Percentiles rank a stretch among this genome's conserved stretches.
These are phyloP conservation scores for Penicillium paradoxum DNA, from an alignment of 495 filamentous ascomycete genomes.

Conservation along the genomic window DNA sequence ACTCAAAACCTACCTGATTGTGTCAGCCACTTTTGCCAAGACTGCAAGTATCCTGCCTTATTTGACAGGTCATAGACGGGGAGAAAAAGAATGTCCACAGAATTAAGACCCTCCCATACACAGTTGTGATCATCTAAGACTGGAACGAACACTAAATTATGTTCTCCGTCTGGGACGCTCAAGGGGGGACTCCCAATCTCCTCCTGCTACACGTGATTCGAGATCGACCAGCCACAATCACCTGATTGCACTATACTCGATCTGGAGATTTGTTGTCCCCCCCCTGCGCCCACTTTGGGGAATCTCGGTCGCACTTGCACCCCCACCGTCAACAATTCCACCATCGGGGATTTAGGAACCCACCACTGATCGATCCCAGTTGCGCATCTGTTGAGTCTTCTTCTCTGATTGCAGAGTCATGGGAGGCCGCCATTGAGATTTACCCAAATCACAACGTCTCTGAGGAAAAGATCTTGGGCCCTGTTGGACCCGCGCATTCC, in stretches of 20 bases:
- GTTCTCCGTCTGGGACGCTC: no score
- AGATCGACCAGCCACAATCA: conserved; percentile 22
- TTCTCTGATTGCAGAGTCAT: not conserved
- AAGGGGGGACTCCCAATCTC: no score
- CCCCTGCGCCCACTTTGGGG: conserved; percentile 16
- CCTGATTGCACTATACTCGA: conserved; percentile 31
- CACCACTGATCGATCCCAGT: not conserved
- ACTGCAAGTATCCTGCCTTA: conserved; percentile 5
- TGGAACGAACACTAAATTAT: no score
- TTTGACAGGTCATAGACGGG: conserved; percentile 2
- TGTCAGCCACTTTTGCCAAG: conserved; percentile 14
- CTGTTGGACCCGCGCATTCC: conserved; percentile 16
- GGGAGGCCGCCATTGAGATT: conserved; percentile 25
- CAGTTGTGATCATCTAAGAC: no score
- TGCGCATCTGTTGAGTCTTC: not conserved
- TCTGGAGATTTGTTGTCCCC: conserved; percentile 46
- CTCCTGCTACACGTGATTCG: conserved; percentile 20
- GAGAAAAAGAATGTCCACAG: not conserved
- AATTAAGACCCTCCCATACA: no score
- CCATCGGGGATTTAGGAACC: conserved; percentile 9
- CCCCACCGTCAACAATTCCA: conserved; percentile 28
- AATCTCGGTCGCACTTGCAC: conserved; percentile 28
- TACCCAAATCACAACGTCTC: not conserved
- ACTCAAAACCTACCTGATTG: conserved; percentile 14
- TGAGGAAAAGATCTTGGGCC: not conserved